A percentile compares a stretch with the other conserved stretches of the same genome.
phyloP scores from a whole-genome alignment of 306 rosid genomes.

The Astragalus glycyphyllos region DNA sequence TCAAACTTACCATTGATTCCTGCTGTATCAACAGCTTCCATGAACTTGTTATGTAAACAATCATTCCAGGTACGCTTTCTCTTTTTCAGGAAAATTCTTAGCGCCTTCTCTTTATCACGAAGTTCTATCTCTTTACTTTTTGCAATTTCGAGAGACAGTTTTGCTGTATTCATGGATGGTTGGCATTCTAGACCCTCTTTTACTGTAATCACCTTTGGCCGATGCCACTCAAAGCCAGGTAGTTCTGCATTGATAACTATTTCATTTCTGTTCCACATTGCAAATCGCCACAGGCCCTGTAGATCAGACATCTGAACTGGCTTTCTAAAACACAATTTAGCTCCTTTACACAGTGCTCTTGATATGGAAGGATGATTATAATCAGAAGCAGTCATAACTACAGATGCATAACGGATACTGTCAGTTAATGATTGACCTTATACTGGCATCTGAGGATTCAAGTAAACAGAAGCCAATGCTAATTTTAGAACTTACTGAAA shows the following conservation, averaged over 20 bases:
- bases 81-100: slow-evolving; percentile 21
- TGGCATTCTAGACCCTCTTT: slow-evolving; percentile 4
- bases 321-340: slow-evolving; percentile 35
- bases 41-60: slow-evolving; percentile 46
- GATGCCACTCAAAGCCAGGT: neutral
- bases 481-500: slow-evolving; percentile 50
- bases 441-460: neutral
- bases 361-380: slow-evolving; percentile 11
- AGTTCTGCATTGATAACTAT: neutral
- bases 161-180: slow-evolving; percentile 7
- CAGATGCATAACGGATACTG: slow-evolving; percentile 1
- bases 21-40: slow-evolving; percentile 38
- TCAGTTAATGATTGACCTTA: slow-evolving; percentile 7
- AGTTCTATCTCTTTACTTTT: slow-evolving; percentile 31
- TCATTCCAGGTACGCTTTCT: slow-evolving; percentile 47
- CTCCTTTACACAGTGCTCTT: slow-evolving; percentile 47
- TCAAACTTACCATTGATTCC: slow-evolving; percentile 51
- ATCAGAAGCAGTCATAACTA: slow-evolving; percentile 55
- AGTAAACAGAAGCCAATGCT: slow-evolving; percentile 10
- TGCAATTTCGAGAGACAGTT: neutral
- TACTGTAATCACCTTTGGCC: neutral
- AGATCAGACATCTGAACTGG: slow-evolving; percentile 40
- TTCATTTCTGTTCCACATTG: slow-evolving; percentile 13
- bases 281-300: slow-evolving; percentile 50
- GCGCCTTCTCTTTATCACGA: neutral